Percentiles rank a stretch among this genome's conserved stretches.
phyloP scores from a whole-genome alignment of 2,329 filamentous ascomycete species.

The Sclerotiophoma versabilis region DNA sequence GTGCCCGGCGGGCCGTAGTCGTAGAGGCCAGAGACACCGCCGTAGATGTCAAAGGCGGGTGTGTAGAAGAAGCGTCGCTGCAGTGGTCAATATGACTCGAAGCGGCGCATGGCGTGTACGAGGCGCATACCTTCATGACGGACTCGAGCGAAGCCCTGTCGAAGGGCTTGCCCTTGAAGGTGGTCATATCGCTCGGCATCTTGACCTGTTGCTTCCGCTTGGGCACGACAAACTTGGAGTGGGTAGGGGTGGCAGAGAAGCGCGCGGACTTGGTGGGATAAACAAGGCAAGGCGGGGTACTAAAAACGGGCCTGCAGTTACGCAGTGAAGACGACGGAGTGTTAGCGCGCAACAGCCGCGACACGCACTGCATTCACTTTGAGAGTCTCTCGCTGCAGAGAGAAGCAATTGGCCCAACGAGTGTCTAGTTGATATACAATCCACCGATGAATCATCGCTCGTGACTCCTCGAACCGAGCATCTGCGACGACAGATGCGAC shows the following conservation, averaged over 20 bases:
- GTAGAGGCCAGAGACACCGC: conserved; percentile 85
- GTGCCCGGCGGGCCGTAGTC: conserved; percentile 93
- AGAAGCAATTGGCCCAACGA: conserved; percentile 27
- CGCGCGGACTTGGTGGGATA: conserved; percentile 36
- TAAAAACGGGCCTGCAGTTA: conserved; percentile 33
- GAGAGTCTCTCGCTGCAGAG: conserved; percentile 27
- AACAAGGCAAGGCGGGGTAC: conserved; percentile 42
- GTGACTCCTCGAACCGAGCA: conserved; percentile 1
- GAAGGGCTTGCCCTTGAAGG: conserved; percentile 82
- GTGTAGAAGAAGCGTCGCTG: conserved; percentile 76
- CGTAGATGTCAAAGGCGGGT: conserved; percentile 93
- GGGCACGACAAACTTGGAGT: conserved; percentile 37
- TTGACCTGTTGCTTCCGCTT: conserved; percentile 38
- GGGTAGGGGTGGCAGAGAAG: conserved; percentile 44
- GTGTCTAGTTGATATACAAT: conserved; percentile 28
- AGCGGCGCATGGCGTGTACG: conserved; percentile 2
- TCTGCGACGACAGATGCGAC: no score
- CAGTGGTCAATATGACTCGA: conserved; percentile 35
- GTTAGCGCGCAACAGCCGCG: conserved; percentile 49
- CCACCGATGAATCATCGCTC: conserved; percentile 13
- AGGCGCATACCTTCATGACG: conserved; percentile 76
- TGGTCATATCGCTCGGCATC: conserved; percentile 53
- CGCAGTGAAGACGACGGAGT: conserved; percentile 38
- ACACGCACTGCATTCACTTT: conserved; percentile 51
- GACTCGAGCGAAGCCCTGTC: conserved; percentile 83